Conservation (phyloP, 2,329 filamentous ascomycete species). For the Clarireedia paspali region DNA sequence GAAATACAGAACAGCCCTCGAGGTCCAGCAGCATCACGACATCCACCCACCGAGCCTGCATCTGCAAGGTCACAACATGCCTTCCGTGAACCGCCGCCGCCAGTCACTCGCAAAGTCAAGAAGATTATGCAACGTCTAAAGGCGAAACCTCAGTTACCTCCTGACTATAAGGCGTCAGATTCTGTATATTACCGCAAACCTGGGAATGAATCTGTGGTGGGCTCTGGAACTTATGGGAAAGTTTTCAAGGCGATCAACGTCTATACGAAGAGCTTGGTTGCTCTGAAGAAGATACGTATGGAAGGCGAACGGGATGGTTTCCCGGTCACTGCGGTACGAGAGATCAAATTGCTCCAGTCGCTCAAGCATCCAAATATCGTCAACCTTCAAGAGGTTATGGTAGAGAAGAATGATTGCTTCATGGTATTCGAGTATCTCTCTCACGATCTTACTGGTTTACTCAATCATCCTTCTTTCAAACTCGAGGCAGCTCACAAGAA, state of each 20-base stretch:
- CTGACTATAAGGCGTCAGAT: constrained; percentile 69
- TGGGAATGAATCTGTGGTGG: constrained; percentile 94
- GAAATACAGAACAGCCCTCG: constrained; percentile 29
- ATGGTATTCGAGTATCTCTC: constrained; percentile 99
- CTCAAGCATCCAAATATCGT: constrained; percentile 78
- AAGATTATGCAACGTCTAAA: constrained; percentile 65
- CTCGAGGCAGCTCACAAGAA: constrained; percentile 84
- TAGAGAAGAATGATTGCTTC: constrained; percentile 96
- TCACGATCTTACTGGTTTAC: constrained; percentile 87
- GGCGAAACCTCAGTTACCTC: constrained; percentile 59
- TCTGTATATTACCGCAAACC: constrained; percentile 94
- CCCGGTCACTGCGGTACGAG: constrained; percentile 81
- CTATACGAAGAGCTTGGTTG: constrained; percentile 78
- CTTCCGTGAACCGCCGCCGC: constrained; percentile 30
- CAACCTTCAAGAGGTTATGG: constrained; percentile 85
- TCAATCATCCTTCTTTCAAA: constrained; percentile 90
- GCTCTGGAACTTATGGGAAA: constrained; percentile 91
- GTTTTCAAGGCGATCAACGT: constrained; percentile 92
- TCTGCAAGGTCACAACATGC: constrained; percentile 34
- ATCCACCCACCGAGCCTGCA: constrained; percentile 46
- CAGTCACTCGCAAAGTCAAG: constrained; percentile 48
- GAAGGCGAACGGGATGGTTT: constrained; percentile 88
- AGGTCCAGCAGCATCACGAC: constrained; percentile 33
- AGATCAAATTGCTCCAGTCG: constrained; percentile 87
- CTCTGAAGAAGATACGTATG: constrained; percentile 88